A percentile compares a stretch with the other conserved stretches of the same genome.
Evolutionary conservation across 306 rosid species (phyloP).

Genomic region (Trifolium repens): DNA sequence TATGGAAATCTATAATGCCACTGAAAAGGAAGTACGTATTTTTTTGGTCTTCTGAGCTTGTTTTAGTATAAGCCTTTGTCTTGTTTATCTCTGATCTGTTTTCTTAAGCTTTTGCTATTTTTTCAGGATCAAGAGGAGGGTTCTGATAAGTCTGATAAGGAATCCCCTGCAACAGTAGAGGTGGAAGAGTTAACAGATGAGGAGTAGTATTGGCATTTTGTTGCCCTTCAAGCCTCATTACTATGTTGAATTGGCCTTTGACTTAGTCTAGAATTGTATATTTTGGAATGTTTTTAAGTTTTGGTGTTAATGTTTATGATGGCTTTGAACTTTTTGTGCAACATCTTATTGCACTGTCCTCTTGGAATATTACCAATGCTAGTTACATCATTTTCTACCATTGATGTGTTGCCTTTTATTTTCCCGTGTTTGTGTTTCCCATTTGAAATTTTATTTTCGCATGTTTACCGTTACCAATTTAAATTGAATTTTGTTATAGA

Average conservation of each 20-base stretch:
- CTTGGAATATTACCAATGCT: conserved; percentile 10
- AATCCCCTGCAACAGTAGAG: conserved; percentile 43
- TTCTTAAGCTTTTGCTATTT: not conserved
- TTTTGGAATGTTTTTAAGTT: conserved; percentile 27
- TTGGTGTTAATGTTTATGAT: not conserved
- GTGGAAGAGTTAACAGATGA: conserved; percentile 58
- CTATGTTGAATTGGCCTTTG: not conserved
- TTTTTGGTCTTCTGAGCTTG: not conserved
- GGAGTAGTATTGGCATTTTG: conserved; percentile 47
- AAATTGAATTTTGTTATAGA: no score
- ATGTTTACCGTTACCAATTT: no score
- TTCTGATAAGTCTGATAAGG: conserved; percentile 52
- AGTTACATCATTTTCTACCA: not conserved
- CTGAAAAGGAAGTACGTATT: conserved; percentile 56
- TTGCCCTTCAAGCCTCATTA: not conserved
- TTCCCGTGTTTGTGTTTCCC: not conserved
- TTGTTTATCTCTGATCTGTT: not conserved
- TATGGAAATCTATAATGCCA: conserved; percentile 48
- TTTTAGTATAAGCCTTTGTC: no score
- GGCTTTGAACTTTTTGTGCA: conserved; percentile 6
- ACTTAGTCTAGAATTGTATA: conserved; percentile 42
- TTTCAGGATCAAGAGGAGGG: conserved; percentile 61
- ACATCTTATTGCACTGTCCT: conserved; percentile 26
- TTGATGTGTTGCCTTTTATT: not conserved
- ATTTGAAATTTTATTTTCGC: no score